These are phyloP conservation scores for Theileria sp. DNA, from an alignment of 169 alveolate genomes.

Conservation along the genomic window DNA sequence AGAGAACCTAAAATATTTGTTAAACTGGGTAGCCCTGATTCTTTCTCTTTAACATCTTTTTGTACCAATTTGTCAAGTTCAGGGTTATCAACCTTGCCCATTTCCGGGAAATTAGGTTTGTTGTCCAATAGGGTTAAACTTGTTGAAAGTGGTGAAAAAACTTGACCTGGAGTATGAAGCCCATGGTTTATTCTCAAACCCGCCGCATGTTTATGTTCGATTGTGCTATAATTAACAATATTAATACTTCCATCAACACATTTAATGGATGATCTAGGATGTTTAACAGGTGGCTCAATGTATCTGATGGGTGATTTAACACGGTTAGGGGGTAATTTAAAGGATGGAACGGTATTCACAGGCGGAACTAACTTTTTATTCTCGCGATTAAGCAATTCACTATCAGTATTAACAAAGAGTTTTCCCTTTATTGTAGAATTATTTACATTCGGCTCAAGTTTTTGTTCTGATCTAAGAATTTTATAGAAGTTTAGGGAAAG, in stretches of 20 bases:
- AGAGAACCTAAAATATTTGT: slow-evolving; percentile 2
- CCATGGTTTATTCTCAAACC: neutral
- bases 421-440: neutral
- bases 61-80: neutral
- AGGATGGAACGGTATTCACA: neutral
- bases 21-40: neutral
- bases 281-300: neutral
- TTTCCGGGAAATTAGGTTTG: neutral
- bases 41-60: neutral
- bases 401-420: neutral
- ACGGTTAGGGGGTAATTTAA: neutral
- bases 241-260: neutral
- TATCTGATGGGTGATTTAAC: neutral
- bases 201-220: neutral
- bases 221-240: neutral
- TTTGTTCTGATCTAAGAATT: neutral
- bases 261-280: neutral
- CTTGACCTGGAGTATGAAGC: neutral
- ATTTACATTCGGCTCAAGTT: neutral
- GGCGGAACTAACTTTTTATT: neutral
- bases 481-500: slow-evolving; percentile 55
- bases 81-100: neutral
- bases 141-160: neutral
- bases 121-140: neutral
- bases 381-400: neutral